Base-by-base conservation (phyloP, 2,329 filamentous ascomycete genomes). In the Escovopsis weberi region DNA sequence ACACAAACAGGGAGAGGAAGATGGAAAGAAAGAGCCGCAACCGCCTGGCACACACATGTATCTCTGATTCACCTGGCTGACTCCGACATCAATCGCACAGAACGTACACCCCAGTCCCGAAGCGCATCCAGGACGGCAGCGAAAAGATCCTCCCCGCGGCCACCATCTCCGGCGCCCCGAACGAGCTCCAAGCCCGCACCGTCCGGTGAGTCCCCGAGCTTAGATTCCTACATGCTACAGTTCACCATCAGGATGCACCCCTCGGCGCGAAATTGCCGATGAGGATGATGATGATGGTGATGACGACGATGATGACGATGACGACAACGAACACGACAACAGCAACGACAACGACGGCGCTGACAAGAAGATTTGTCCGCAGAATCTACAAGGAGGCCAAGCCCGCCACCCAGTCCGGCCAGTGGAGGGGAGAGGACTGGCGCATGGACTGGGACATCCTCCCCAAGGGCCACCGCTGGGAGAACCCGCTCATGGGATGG, bases 371-470 rank as follows among this genome's bases (percentile, higher is more conserved):
- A 26, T 39, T 30, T 26, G 11, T 10, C 3, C 15, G 11, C 57
- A 96, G 89, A 57, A 98, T 98, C 65, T 96, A 84, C 71, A 79
- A 82, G 55, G 86, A 87, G 40, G 60, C 85, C 45, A 98, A 98
- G 68, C 79, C 91, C n/a, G 89, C 91, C 33, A 95, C 89, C 37
- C 91, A 98, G 66, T 96, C 89, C 32, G 89, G 91, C 50, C 75
- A 78, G 54, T 94, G 85, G 83, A 80, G 85, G 59, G 69, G 75
- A 43, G 78, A 84, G 59, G 76, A 82, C 57, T 98, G 91, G 91
- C 82, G 88, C 40, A 93, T 98, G 87, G 91, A 98, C 63, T 98
- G 91, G 91, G 91, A 98, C 61, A 78, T 94, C 39, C 72, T 96
- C 30, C 66, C 73, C 54, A 95, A 93, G 69, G 91, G 91, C 47